Evolutionary conservation across 305 asterid species (phyloP).

Genomic region (Solanum hybrid): DNA sequence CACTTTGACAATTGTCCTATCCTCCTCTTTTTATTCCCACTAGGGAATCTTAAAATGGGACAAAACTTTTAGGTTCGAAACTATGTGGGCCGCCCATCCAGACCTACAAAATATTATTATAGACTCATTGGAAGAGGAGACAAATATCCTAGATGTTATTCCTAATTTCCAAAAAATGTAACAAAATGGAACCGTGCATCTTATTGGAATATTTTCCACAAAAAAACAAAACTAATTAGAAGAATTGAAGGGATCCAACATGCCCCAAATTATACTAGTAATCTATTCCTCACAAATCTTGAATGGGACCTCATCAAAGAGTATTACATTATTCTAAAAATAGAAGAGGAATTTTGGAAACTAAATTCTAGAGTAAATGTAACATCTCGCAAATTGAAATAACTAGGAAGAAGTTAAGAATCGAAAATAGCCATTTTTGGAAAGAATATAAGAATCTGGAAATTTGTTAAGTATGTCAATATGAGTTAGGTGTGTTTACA

Average conservation of each 20-base stretch:
- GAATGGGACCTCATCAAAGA: background rate
- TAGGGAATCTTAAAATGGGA: no score
- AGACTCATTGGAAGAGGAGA: background rate
- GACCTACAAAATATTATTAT: background rate
- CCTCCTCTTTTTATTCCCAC: background rate
- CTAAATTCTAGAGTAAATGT: no score
- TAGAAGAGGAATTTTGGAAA: background rate
- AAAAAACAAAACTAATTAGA: background rate
- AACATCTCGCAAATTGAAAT: no score
- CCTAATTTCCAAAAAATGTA: background rate
- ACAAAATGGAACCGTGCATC: background rate
- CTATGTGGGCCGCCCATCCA: background rate
- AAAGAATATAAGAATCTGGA: no score
- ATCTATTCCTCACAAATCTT: background rate
- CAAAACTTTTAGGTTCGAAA: background rate
- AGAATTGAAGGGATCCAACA: background rate
- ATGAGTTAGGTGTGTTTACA: no score
- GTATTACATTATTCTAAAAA: no score
- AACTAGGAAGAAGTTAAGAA: no score
- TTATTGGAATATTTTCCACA: no score
- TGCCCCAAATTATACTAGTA: background rate
- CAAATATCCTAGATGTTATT: no score
- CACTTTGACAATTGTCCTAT: no score
- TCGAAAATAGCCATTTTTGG: no score
- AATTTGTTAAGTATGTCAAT: no score